Base-by-base conservation (phyloP, 352 stramenopile genomes). In the Phytophthora crassamura region DNA sequence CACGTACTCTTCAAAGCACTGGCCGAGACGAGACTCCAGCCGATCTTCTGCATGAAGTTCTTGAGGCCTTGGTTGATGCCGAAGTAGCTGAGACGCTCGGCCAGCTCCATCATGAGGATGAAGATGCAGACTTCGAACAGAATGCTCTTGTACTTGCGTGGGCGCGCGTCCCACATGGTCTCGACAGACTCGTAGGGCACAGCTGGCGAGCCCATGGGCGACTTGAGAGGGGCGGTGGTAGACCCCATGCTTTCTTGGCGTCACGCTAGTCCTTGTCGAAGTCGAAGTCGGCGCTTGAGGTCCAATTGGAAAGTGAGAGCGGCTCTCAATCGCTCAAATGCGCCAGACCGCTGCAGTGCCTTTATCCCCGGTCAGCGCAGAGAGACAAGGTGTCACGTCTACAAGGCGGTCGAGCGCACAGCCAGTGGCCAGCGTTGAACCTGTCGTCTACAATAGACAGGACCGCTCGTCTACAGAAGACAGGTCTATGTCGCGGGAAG, bases 101-200 rank as follows among this genome's bases (percentile, higher is more conserved):
- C 74, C 18, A 90, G 73, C 59, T 90, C 81, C 77, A 88, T 85
- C 40, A 85, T 62, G 16, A 90, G 58, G 64, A 90, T 84, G 64
- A 84, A 89, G 20, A 74, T 57, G 40, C 60, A 77, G 39, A 89
- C 80, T 48, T 88, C 59, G 56, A 88, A 33, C n/a, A 89, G 40
- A 28, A 88, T 76, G 42, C 76, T 88, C 58, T 80, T 77, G 61
- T 74, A 87, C 59, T 86, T 82, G 63, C 67, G 62, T 8, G 74
- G 69, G 7, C 80, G 75, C 0, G 62, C 48, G 41, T 82, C 78
- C 76, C 76, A 86, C 39, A 85, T 38, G 46, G 55, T 57, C 50
- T 58, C 36, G 22, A 58, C 34, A 3, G 43, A 20, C 33, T 59
- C 38, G 55, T 71, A 71, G 16, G 41, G 34, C 39, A 47, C 56